Percentiles rank a stretch among this genome's conserved stretches.
These are phyloP conservation scores for Colletotrichum paranaense DNA, from an alignment of 2,329 filamentous ascomycete species.

Conservation along the genomic window DNA sequence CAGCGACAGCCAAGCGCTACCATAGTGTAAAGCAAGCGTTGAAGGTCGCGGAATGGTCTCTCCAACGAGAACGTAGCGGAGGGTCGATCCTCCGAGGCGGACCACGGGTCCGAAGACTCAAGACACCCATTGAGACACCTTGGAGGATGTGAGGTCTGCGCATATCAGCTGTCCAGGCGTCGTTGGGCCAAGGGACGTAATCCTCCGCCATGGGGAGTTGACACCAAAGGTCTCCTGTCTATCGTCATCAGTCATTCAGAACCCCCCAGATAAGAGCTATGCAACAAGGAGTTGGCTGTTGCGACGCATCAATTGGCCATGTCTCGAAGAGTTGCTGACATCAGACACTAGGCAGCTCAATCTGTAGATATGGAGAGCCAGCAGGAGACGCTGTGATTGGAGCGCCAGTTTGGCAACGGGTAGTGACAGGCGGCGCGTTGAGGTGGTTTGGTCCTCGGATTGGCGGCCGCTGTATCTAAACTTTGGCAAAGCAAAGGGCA, in stretches of 20 bases:
- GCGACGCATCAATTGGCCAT: neutral
- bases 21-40: neutral
- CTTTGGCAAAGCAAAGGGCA: constrained; percentile 16
- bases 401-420: neutral
- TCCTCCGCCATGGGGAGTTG: neutral
- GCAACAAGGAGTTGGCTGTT: neutral
- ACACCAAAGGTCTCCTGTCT: neutral
- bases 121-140: neutral
- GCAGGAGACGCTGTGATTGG: neutral
- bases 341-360: neutral
- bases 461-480: neutral
- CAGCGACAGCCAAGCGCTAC: neutral
- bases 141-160: neutral
- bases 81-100: neutral
- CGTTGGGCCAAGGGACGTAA: neutral
- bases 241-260: neutral
- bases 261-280: neutral
- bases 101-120: neutral
- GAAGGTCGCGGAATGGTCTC: neutral
- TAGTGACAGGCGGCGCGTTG: neutral
- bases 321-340: constrained; percentile 2
- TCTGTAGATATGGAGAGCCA: neutral
- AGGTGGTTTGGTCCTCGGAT: neutral
- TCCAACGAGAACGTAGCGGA: neutral
- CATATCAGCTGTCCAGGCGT: neutral